Evolutionary conservation across 2,329 filamentous ascomycete genomes (phyloP).

Genomic region (Colletotrichum sp.): DNA sequence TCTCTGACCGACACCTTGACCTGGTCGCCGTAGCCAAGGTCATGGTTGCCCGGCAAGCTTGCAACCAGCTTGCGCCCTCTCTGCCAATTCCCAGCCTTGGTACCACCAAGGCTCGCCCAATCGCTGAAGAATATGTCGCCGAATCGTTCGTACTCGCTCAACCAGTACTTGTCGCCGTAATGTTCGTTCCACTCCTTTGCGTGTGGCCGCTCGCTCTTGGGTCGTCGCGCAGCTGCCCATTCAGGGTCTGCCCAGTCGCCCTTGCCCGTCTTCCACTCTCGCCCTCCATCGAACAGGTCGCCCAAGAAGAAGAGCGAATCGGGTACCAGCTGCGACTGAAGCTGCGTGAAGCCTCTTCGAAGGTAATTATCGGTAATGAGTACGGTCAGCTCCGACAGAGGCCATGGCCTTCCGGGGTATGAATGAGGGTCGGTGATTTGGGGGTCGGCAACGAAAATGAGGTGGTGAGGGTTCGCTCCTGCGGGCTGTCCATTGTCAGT

Average conservation of each 20-base stretch:
- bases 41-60: conserved; percentile 92
- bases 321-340: conserved; percentile 79
- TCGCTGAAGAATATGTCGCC: conserved; percentile 81
- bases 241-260: conserved; percentile 64
- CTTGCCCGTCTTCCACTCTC: conserved; percentile 84
- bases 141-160: conserved; percentile 85
- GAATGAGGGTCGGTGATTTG: conserved; percentile 94
- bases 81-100: conserved; percentile 60
- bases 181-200: conserved; percentile 73
- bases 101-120: conserved; percentile 63
- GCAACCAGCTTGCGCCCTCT: conserved; percentile 80
- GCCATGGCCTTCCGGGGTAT: conserved; percentile 81
- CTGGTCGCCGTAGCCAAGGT: conserved; percentile 87
- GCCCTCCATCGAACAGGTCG: conserved; percentile 92
- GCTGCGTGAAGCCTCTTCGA: conserved; percentile 77
- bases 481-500: conserved; percentile 62
- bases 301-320: conserved; percentile 91
- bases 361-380: conserved; percentile 88
- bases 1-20: conserved; percentile 82
- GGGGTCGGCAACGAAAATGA: conserved; percentile 86
- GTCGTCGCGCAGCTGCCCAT: conserved; percentile 59
- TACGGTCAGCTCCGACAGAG: conserved; percentile 58
- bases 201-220: conserved; percentile 55
- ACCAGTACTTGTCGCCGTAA: conserved; percentile 85
- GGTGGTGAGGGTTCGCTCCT: conserved; percentile 79